Base-by-base conservation (phyloP, 208 protist species). In the Leishmania gerbilli region DNA sequence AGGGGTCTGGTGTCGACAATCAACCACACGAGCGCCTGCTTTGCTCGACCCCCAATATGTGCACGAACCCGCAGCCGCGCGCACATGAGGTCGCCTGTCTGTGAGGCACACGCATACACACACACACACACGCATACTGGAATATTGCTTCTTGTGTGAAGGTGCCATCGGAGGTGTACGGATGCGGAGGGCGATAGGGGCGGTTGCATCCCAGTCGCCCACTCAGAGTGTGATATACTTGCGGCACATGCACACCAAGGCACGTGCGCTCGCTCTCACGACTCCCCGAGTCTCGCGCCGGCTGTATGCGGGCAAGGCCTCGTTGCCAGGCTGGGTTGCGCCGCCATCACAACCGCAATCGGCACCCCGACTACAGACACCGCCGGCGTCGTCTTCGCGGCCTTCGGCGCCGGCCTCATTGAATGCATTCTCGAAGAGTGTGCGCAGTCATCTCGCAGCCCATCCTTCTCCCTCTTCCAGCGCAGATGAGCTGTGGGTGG, bases 361-460 rank as follows among this genome's bases (percentile, higher is more conserved):
- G 24, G 8, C 24, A 55, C 24, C 74, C 27, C 34, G 1, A 34
- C 34, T 65, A 17, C 74, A 45, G 53, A 27, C 74, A 21, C 53
- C 45, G 37, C 19, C 77, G 37, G n/a, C 21, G 64, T 8, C 49
- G 68, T 49, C 67, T 47, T 55, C 55, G 24, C 78, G 68, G 27
- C 21, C 51, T 17, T 58, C 69, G 24, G 2, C 42, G 13, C 47
- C 76, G 64, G 6, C 62, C 13, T 68, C 45, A 24, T 17, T 85
- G 55, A 85, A 72, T 60, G n/a, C 62, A 9, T 51, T 81, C 0
- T 85, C 82, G 53, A 56, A 79, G 45, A 24, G 64, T 27, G 77
- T 85, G 17, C 77, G 69, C 7, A 49, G 47, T 31, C 67, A 82
- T 51, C 78, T 85, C 65, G 45, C 64, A 6, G 47, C 76, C 19